Conservation (phyloP, 306 rosid species). For the Clitoria ternatea region DNA sequence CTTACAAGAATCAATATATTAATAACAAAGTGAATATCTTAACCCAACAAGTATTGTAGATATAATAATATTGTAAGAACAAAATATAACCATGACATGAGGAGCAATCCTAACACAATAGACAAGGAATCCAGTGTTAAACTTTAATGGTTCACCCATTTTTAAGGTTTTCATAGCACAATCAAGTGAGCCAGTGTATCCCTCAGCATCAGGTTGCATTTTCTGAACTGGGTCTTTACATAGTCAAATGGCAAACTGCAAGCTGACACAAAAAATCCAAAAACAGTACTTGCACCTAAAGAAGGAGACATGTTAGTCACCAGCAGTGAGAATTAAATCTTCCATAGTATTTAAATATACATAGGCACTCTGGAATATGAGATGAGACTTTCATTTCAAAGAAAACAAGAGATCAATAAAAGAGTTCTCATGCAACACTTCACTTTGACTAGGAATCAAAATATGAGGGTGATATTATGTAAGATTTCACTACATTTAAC, state of each 20-base stretch:
- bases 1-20: too few relatives aligned
- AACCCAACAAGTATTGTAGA: too few relatives aligned
- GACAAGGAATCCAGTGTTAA: conserved; percentile 91
- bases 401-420: not conserved
- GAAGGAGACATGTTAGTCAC: not conserved
- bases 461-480: not conserved
- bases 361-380: not conserved
- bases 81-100: conserved; percentile 99
- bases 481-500: not conserved
- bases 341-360: not conserved
- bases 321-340: not conserved
- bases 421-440: not conserved
- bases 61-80: too few relatives aligned
- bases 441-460: not conserved
- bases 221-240: conserved; percentile 94
- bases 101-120: conserved; percentile 93
- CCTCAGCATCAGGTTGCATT: conserved; percentile 95
- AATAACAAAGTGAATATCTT: too few relatives aligned
- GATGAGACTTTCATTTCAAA: not conserved
- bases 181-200: conserved; percentile 85
- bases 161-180: conserved; percentile 78
- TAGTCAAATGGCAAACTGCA: conserved; percentile 98
- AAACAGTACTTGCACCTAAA: conserved; percentile 82
- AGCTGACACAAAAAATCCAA: conserved; percentile 91
- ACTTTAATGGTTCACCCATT: conserved; percentile 77